phyloP scores from a whole-genome alignment of 1,139 yeast species.

The Blastobotrys malaysiensis region DNA sequence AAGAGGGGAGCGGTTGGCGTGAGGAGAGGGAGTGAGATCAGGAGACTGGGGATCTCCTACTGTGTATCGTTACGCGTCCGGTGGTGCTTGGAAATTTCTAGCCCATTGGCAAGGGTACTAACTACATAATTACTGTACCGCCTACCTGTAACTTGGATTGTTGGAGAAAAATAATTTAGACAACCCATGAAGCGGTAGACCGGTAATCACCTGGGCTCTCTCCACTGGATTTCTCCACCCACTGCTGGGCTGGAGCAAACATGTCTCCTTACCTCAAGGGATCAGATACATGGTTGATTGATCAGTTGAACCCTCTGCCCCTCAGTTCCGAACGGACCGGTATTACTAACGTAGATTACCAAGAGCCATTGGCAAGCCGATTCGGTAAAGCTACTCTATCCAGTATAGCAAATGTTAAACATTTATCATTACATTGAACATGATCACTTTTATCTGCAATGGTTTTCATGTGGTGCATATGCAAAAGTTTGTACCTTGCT shows the following conservation, averaged over 20 bases:
- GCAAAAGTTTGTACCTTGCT: too few relatives aligned
- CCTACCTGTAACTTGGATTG: too few relatives aligned
- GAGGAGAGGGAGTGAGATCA: too few relatives aligned
- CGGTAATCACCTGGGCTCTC: background rate
- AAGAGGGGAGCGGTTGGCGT: background rate
- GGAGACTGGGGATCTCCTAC: background rate
- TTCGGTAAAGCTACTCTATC: too few relatives aligned
- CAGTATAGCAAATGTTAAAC: too few relatives aligned
- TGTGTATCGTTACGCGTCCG: too few relatives aligned
- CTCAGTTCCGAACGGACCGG: background rate
- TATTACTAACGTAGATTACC: background rate
- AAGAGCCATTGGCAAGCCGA: too few relatives aligned
- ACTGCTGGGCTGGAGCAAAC: background rate
- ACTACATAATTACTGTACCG: too few relatives aligned
- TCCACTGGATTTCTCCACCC: background rate
- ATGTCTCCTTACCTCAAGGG: background rate
- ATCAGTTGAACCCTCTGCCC: background rate
- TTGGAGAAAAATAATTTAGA: background rate
- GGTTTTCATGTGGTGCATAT: too few relatives aligned
- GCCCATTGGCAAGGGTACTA: background rate
- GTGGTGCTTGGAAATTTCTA: background rate
- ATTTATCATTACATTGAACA: too few relatives aligned
- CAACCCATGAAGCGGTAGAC: background rate
- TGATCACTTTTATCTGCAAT: too few relatives aligned
- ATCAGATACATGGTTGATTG: background rate